Evolutionary conservation across 192 early-diverging fungal species (phyloP).

Genomic region (Chytriomyces sp.): DNA sequence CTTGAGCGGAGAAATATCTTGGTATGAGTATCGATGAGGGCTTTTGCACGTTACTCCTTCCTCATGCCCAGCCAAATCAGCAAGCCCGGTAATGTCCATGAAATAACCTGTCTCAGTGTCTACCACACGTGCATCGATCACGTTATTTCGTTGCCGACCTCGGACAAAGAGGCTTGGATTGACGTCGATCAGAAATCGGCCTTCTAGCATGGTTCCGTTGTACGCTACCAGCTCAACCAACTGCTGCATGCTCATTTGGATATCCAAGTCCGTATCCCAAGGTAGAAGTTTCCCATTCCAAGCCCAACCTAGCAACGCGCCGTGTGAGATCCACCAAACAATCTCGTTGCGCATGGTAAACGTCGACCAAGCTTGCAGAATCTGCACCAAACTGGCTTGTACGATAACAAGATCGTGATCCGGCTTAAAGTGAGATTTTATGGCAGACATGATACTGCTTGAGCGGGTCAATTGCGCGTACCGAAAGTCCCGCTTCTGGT

Average conservation of each 20-base stretch:
- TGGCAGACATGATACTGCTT: too few relatives aligned
- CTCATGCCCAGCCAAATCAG: not conserved
- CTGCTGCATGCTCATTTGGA: slow-evolving; percentile 20
- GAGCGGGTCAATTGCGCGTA: too few relatives aligned
- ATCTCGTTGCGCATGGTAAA: slow-evolving; percentile 40
- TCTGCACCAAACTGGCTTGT: not conserved
- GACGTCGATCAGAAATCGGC: slow-evolving; percentile 43
- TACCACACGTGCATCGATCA: slow-evolving; percentile 48
- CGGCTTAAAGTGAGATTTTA: too few relatives aligned
- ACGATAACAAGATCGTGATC: not conserved
- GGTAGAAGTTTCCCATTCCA: slow-evolving; percentile 44
- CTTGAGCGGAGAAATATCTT: slow-evolving; percentile 12
- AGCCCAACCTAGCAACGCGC: slow-evolving; percentile 50
- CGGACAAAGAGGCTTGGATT: slow-evolving; percentile 34
- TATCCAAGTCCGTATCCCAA: slow-evolving; percentile 47
- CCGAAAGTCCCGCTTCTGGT: too few relatives aligned
- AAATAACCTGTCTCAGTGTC: slow-evolving; percentile 42
- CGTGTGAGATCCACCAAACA: slow-evolving; percentile 48
- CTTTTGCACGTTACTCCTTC: slow-evolving; percentile 1
- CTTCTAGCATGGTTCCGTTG: slow-evolving; percentile 33
- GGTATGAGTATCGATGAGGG: slow-evolving; percentile 19
- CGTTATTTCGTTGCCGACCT: slow-evolving; percentile 9
- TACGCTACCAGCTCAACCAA: slow-evolving; percentile 9
- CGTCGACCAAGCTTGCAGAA: slow-evolving; percentile 22
- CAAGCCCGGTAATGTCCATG: slow-evolving; percentile 47